Evolutionary conservation across 2,329 filamentous ascomycete species (phyloP).

Genomic region (Sporothrix mexicana): DNA sequence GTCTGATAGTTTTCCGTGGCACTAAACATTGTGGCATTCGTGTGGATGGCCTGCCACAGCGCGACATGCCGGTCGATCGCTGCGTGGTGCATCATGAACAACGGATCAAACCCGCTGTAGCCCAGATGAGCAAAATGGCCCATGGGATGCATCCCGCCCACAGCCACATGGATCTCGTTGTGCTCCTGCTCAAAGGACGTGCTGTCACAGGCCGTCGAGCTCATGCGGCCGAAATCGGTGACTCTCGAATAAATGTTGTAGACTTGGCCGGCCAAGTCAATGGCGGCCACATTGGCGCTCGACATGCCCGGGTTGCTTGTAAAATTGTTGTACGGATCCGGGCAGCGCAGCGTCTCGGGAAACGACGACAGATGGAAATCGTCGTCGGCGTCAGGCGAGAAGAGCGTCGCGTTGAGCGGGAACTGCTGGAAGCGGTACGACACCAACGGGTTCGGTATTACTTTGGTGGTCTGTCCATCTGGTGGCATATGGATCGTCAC

Average conservation of each 20-base stretch:
- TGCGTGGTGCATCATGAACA: conserved; percentile 56
- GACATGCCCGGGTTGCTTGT: conserved; percentile 49
- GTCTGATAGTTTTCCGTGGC: conserved; percentile 35
- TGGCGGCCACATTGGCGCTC: conserved; percentile 44
- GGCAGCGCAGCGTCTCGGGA: conserved; percentile 48
- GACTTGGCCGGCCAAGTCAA: conserved; percentile 51
- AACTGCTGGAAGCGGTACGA: conserved; percentile 55
- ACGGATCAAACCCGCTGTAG: conserved; percentile 49
- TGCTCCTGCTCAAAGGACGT: conserved; percentile 50
- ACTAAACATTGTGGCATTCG: conserved; percentile 43
- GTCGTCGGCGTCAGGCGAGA: conserved; percentile 35
- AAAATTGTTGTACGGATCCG: conserved; percentile 40
- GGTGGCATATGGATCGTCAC: conserved; percentile 33
- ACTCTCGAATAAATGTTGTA: conserved; percentile 48
- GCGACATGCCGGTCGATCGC: conserved; percentile 64
- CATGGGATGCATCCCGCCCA: conserved; percentile 44
- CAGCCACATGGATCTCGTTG: conserved; percentile 46
- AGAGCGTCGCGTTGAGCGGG: conserved; percentile 42
- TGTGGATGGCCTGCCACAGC: conserved; percentile 48
- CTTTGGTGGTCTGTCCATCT: conserved; percentile 34
- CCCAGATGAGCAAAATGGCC: conserved; percentile 43
- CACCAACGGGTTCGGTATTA: conserved; percentile 54
- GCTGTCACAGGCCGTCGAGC: conserved; percentile 46
- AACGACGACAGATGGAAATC: conserved; percentile 41
- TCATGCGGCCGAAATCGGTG: conserved; percentile 47